Percentiles rank a stretch among this genome's conserved stretches.
Evolutionary conservation across 176 grass and related monocot genomes (phyloP).

Genomic region (Juncus inflexus): DNA sequence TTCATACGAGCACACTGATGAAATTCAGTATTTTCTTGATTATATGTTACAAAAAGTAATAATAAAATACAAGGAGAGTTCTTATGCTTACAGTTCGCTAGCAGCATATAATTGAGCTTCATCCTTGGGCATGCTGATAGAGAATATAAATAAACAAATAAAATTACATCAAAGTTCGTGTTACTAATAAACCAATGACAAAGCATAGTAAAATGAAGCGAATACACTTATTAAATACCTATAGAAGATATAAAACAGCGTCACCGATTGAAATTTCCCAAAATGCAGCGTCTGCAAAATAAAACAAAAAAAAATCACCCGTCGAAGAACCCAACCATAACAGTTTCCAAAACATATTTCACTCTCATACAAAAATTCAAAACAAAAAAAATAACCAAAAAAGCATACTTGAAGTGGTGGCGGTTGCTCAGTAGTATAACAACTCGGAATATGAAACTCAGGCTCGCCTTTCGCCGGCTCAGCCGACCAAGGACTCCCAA

Average conservation of each 20-base stretch:
- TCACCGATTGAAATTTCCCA: conserved; percentile 52
- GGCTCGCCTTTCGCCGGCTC: conserved; percentile 76
- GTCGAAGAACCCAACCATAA: background rate
- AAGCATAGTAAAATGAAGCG: conserved; percentile 2
- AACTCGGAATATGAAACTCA: conserved; percentile 73
- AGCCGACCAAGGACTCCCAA: conserved; percentile 92
- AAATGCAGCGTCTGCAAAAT: conserved; percentile 68
- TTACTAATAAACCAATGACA: conserved; percentile 5
- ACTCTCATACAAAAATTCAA: background rate
- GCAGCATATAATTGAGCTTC: conserved; percentile 89
- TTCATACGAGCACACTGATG: too few species aligned
- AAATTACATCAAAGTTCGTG: conserved; percentile 18
- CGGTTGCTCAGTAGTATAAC: conserved; percentile 62
- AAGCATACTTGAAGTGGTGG: conserved; percentile 54
- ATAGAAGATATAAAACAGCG: conserved; percentile 95
- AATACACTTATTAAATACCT: conserved; percentile 84
- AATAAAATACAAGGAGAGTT: conserved; percentile 4
- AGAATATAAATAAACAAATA: conserved; percentile 7
- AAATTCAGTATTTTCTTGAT: too few species aligned
- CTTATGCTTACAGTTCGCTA: conserved; percentile 69
- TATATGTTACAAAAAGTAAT: background rate
- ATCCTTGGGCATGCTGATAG: conserved; percentile 94
- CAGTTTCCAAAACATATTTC: background rate
- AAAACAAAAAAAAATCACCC: conserved; percentile 24
- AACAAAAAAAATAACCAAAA: background rate